Base-by-base conservation (phyloP, 495 filamentous ascomycete genomes). In the Lindgomyces ingoldianus region DNA sequence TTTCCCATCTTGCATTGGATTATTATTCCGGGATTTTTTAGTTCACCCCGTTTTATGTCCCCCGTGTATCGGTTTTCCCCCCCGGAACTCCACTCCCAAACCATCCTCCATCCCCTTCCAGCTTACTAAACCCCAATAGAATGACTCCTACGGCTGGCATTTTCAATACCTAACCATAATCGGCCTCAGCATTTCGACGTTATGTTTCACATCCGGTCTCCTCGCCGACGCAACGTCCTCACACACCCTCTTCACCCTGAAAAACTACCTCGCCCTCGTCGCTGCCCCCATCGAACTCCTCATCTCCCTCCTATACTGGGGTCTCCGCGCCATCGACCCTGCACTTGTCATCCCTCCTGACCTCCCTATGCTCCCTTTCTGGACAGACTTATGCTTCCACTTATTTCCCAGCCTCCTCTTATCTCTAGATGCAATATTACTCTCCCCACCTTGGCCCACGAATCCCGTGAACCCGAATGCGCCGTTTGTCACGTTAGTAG, bases 261-360 rank as follows among this genome's bases (percentile, higher is more conserved):
- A 96, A 75, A 95, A 96, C 72, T 74, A 81, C 3, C 75, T 95
- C 41, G 84, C 87, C 1, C 79, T 91, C 26, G 86, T 85, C 72
- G 86, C 85, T 55, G 84, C 91, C 3, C 93, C 92, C 1, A 75
- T 96, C 63, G 90, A 91, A 68, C 84, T 93, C 24, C 74, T 96
- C 29, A 90, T 96, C 69, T 90, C 83, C 71, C 75, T 92, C n/a
- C 79, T 96, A 0, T 96, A 96, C 73, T 95, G 91, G 90, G 81
- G 85, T 36, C 78, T 96, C 21, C 82, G 84, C 19, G 73, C 79
- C 48, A 87, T 91, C 64, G 87, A 92, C 74, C 82, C 84, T 62
- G 72, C 72, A 16, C 73, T 88, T 24, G 84, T 88, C 29, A 51
- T 62, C n/a, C 51, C 62, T 16, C 51, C 57, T 6, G 52, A 60